Evolutionary conservation across 345 rosid genomes (phyloP), one percentile per base, ranked within the genome.

Genomic region (Corchorus capsularis): DNA sequence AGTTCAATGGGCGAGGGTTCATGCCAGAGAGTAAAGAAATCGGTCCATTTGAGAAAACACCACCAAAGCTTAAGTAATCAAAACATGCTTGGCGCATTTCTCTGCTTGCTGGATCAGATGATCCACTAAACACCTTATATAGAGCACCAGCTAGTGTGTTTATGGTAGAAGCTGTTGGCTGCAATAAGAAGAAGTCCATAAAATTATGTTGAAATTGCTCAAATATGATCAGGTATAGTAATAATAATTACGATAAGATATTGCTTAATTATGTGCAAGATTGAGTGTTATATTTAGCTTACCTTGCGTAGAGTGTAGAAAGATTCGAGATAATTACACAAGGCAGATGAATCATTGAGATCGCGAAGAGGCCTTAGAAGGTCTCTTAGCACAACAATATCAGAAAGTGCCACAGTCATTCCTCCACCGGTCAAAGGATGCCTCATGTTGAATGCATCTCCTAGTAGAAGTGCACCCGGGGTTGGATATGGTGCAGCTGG

Each of bases 361-460:
- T 86, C 80, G 17, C 7, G 72, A 37, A 89, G 74, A 74, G 87
- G 89, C 69, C 66, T 77, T 15, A 89, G 88, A 65, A 89, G 86
- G 64, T 87, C 77, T 2, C 89, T 80, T 34, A 86, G 79, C 9
- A 89, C 67, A 76, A 83, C 89, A 35, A 89, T 83, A 72, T 89
- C 93, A 0, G 93, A 85, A 15, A 89, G 76, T 50, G 88, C 89
- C 56, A 87, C 90, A 8, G 92, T 87, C 92, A 89, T 89, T 76
- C 92, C 92, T 63, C 90, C 92, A 14, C 92, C 92, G 3, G 92
- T 87, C 32, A 86, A 71, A 45, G 92, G 90, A 77, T 89, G 92
- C n/a, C 90, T 85, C 90, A 87, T 85, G 80, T 89, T 87, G 75
- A 87, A 85, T 71, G 90, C 86, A 84, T 85, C 89, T 6, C 90